Evolutionary conservation across 140 eudicot species (phyloP).

Genomic region (Eryngium alpinum): DNA sequence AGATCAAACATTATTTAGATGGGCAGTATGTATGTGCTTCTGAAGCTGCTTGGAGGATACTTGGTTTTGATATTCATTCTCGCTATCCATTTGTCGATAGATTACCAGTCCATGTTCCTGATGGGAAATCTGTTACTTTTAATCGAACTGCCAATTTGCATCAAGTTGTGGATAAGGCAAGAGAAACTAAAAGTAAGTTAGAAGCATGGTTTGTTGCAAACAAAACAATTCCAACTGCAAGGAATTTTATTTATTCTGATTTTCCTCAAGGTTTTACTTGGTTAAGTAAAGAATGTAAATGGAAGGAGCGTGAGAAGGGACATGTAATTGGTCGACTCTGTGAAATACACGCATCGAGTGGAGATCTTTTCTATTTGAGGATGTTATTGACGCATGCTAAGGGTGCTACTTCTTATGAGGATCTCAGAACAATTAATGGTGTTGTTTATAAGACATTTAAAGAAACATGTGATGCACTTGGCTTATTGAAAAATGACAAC

Average conservation of each 20-base stretch:
- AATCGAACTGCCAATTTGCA: background rate
- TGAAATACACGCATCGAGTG: background rate
- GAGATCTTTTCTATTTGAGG: background rate
- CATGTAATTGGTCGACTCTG: background rate
- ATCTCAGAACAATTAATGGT: too few species aligned
- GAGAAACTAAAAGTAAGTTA: background rate
- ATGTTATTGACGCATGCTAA: background rate
- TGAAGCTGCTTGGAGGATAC: too few species aligned
- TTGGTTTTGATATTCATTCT: too few species aligned
- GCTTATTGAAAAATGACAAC: background rate
- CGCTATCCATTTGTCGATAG: too few species aligned
- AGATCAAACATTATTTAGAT: too few species aligned
- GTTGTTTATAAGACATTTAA: too few species aligned
- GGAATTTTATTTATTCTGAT: background rate
- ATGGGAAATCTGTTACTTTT: background rate
- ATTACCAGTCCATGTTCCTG: background rate
- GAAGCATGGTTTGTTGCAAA: background rate
- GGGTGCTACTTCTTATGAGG: background rate
- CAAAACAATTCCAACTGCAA: background rate
- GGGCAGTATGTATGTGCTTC: too few species aligned
- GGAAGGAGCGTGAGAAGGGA: background rate
- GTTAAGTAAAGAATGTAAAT: background rate
- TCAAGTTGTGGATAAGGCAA: background rate
- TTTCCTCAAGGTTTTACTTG: background rate
- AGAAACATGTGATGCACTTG: too few species aligned